Percentiles rank a stretch among this genome's conserved stretches.
These are phyloP conservation scores for Mycena metata DNA, from an alignment of 768 basidiomycete species.

Conservation along the genomic window DNA sequence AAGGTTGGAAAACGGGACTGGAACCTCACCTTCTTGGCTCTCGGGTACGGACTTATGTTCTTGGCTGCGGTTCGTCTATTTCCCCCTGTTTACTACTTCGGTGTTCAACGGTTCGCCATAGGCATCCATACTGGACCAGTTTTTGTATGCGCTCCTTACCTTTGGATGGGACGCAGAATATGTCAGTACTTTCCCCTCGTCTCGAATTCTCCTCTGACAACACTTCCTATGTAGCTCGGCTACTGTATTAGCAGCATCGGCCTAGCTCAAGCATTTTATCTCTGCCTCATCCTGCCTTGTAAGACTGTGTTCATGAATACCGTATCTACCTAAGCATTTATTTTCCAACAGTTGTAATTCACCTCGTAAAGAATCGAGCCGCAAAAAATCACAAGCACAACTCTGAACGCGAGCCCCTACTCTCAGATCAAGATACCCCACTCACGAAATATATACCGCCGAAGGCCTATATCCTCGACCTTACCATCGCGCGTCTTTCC, in stretches of 20 bases:
- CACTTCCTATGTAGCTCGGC: constrained; percentile 69
- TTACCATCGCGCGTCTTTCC: constrained; percentile 75
- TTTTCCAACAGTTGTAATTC: constrained; percentile 55
- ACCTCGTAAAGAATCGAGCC: constrained; percentile 57
- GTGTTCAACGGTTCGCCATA: constrained; percentile 41
- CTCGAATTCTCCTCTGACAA: not conserved
- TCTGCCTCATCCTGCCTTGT: constrained; percentile 75
- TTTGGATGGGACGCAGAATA: constrained; percentile 79
- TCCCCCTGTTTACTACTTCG: not conserved
- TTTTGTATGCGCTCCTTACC: constrained; percentile 72
- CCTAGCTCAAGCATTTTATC: constrained; percentile 64
- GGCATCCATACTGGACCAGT: constrained; percentile 70
- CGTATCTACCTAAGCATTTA: not conserved
- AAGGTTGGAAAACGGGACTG: constrained; percentile 68
- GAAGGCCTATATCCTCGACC: constrained; percentile 66
- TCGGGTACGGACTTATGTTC: constrained; percentile 64
- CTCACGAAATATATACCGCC: constrained; percentile 23
- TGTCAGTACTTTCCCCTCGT: constrained; percentile 48
- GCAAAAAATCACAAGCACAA: constrained; percentile 45
- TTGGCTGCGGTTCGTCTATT: constrained; percentile 58
- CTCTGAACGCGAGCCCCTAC: constrained; percentile 38
- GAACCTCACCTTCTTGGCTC: constrained; percentile 70
- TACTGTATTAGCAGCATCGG: constrained; percentile 76
- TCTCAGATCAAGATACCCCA: constrained; percentile 33
- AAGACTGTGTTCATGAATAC: constrained; percentile 39